These are phyloP conservation scores for Cercophora sp. DNA, from an alignment of 495 filamentous ascomycete species.

Conservation along the genomic window DNA sequence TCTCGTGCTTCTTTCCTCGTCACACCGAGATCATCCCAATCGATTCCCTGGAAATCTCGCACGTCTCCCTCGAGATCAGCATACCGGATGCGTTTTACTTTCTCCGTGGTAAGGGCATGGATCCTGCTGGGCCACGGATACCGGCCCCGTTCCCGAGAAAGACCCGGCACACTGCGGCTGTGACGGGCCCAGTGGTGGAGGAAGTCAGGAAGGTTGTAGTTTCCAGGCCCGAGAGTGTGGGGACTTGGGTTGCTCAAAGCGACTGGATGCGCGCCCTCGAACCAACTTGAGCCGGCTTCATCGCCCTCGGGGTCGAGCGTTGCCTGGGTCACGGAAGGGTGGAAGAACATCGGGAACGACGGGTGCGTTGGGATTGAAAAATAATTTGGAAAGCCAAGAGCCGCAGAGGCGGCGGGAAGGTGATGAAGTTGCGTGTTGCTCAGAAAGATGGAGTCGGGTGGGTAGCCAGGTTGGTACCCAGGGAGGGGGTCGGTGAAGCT, in stretches of 20 bases:
- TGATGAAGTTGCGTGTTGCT: not conserved
- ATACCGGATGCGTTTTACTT: slow-evolving; percentile 27
- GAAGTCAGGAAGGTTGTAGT: slow-evolving; percentile 28
- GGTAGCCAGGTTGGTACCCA: not conserved
- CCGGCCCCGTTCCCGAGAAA: slow-evolving; percentile 10
- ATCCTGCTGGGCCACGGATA: slow-evolving; percentile 23
- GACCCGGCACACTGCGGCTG: slow-evolving; percentile 8
- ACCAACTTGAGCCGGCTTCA: slow-evolving; percentile 4
- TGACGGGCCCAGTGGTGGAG: slow-evolving; percentile 31
- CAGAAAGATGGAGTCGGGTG: not conserved
- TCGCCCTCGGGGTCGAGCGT: slow-evolving; percentile 1
- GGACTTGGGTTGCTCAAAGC: slow-evolving; percentile 21
- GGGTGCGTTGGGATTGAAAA: too few species aligned
- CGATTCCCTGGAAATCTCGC: slow-evolving; percentile 75
- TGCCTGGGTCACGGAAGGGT: not conserved
- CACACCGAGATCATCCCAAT: slow-evolving; percentile 65
- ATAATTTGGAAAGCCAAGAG: too few species aligned
- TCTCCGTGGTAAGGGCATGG: slow-evolving; percentile 12
- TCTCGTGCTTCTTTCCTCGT: slow-evolving; percentile 56
- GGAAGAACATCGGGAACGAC: not conserved
- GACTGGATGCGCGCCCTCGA: slow-evolving; percentile 14
- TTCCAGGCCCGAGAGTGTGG: slow-evolving; percentile 23
- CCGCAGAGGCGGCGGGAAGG: not conserved
- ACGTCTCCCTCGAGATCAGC: slow-evolving; percentile 52
- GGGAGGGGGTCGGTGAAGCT: not conserved